Evolutionary conservation across 176 grass and related monocot species (phyloP).

Genomic region (Oryza nivara): DNA sequence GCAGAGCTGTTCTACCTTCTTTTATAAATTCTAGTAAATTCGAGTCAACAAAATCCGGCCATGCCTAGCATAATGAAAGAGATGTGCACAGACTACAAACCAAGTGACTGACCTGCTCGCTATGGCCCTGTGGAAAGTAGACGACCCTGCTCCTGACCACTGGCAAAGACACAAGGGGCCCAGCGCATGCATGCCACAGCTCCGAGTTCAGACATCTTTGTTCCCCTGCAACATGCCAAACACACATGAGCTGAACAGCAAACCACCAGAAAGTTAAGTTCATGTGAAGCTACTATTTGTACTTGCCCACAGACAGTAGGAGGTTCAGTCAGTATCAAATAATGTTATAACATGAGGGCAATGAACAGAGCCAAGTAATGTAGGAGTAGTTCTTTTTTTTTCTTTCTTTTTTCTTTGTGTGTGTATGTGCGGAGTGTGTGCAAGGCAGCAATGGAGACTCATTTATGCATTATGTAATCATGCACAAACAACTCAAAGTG

Average conservation of each 20-base stretch:
- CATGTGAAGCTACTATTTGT: conserved; percentile 57
- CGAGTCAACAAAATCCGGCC: conserved; percentile 32
- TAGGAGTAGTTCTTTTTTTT: background rate
- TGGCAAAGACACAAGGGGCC: conserved; percentile 91
- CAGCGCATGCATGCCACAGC: conserved; percentile 98
- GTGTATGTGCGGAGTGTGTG: background rate
- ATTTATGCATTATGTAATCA: conserved; percentile 20
- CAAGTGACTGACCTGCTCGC: conserved; percentile 75
- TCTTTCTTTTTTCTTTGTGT: background rate
- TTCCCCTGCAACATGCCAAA: conserved; percentile 78
- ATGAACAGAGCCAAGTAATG: conserved; percentile 25
- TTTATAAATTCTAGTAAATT: conserved; percentile 18
- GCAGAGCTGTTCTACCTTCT: conserved; percentile 2
- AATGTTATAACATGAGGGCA: conserved; percentile 34
- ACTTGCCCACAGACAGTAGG: conserved; percentile 37
- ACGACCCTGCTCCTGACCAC: conserved; percentile 81
- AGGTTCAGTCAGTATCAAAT: conserved; percentile 46
- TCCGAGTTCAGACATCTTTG: conserved; percentile 96
- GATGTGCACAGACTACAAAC: conserved; percentile 27
- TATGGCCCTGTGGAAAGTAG: conserved; percentile 98
- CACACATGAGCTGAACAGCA: conserved; percentile 54
- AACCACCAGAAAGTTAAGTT: conserved; percentile 47
- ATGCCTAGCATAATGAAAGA: conserved; percentile 18
- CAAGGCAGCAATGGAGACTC: background rate
- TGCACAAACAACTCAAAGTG: conserved; percentile 1